phyloP scores from a whole-genome alignment of 1,284 basidiomycete genomes.

The Anthracocystis panici-leucophaei region DNA sequence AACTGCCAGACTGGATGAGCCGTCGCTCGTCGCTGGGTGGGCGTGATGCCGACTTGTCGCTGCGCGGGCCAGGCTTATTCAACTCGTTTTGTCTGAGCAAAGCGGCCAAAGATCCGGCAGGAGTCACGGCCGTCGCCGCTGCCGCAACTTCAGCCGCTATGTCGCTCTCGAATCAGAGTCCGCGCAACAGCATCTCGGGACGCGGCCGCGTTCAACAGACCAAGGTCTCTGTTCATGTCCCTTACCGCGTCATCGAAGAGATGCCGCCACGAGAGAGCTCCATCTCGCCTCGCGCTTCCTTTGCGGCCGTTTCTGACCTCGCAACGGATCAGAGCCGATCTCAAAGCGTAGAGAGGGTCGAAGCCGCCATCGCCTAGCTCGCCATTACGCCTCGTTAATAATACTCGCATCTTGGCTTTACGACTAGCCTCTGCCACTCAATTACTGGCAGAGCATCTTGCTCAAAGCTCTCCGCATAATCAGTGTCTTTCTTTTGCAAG shows the following conservation, averaged over 20 bases:
- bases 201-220: slow-evolving; percentile 24
- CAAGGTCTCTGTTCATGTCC: slow-evolving; percentile 38
- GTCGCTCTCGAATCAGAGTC: slow-evolving; percentile 30
- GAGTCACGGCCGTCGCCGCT: slow-evolving; percentile 6
- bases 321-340: slow-evolving; percentile 15
- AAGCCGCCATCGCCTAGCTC: neutral
- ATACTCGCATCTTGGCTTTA: too few species aligned
- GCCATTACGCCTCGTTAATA: too few species aligned
- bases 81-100: slow-evolving; percentile 18
- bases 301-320: slow-evolving; percentile 18
- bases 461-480: too few species aligned
- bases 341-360: slow-evolving; percentile 16
- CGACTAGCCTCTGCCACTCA: too few species aligned
- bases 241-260: slow-evolving; percentile 27
- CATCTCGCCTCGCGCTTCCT: slow-evolving; percentile 26
- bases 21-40: slow-evolving; percentile 44
- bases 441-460: too few species aligned
- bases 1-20: slow-evolving; percentile 50
- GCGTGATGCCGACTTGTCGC: slow-evolving; percentile 36
- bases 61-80: slow-evolving; percentile 30
- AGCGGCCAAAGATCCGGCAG: slow-evolving; percentile 12
- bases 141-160: slow-evolving; percentile 6
- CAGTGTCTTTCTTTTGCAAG: neutral
- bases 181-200: slow-evolving; percentile 43
- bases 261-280: slow-evolving; percentile 16